Conservation (phyloP, 805 yeast genomes). For the Komagataella mondaviorum region DNA sequence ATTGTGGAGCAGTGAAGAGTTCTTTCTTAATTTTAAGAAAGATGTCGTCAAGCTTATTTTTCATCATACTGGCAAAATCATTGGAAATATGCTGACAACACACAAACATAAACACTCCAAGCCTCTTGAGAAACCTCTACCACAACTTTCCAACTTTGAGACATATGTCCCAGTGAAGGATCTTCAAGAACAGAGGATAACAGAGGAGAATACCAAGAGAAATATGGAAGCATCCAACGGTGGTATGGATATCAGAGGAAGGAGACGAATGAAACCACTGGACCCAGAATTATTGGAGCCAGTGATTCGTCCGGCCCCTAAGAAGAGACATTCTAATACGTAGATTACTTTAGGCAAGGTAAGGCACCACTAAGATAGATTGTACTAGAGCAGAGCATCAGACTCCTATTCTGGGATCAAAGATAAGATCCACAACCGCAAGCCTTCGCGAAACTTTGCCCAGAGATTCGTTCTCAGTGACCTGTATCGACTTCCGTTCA, state of each 20-base stretch:
- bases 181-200: not conserved
- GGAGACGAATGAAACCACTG: not conserved
- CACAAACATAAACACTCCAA: not conserved
- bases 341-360: not conserved
- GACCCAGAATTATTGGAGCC: not conserved
- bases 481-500: not conserved
- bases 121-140: not conserved
- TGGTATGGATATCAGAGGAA: not conserved
- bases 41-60: conserved; percentile 44
- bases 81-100: conserved; percentile 51
- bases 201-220: not conserved
- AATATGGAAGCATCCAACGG: not conserved
- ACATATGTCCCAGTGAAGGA: not conserved
- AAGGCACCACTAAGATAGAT: not conserved
- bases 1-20: conserved; percentile 63
- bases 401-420: not conserved
- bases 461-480: not conserved
- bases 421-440: not conserved
- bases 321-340: not conserved
- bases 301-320: not conserved
- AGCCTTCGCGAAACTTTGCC: not conserved
- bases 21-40: conserved; percentile 47
- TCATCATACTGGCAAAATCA: conserved; percentile 59
- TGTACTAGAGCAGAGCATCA: too few species aligned
- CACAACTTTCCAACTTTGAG: not conserved